Evolutionary conservation across 2,329 filamentous ascomycete species (phyloP).

Genomic region (Microascus cirrosus): DNA sequence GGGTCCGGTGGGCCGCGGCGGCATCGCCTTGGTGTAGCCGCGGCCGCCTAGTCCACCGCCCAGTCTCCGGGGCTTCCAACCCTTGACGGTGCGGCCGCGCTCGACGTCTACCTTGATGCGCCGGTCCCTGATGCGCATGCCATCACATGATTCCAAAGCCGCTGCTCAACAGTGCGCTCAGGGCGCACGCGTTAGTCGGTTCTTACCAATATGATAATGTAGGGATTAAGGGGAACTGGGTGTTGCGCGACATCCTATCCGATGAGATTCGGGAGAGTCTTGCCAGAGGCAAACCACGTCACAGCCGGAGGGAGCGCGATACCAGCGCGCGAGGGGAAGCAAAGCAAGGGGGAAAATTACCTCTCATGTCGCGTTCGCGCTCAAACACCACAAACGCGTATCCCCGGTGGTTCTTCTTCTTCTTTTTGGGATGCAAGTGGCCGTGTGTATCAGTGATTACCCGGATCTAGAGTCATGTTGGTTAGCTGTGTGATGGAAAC

Average conservation of each 20-base stretch:
- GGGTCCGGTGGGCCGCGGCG: constrained; percentile 57
- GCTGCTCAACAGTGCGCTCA: constrained; percentile 57
- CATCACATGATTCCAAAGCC: constrained; percentile 78
- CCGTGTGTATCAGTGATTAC: constrained; percentile 71
- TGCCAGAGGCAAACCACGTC: background rate
- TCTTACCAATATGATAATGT: constrained; percentile 38
- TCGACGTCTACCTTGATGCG: constrained; percentile 93
- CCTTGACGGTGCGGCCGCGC: constrained; percentile 84
- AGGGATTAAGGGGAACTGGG: constrained; percentile 4
- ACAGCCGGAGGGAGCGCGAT: background rate
- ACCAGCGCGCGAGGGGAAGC: background rate
- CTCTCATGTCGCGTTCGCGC: constrained; percentile 97
- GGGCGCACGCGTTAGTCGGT: constrained; percentile 56
- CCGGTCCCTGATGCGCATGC: constrained; percentile 84
- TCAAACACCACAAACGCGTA: constrained; percentile 98
- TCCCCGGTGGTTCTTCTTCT: constrained; percentile 72
- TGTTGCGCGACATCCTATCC: constrained; percentile 1
- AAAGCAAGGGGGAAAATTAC: constrained; percentile 45
- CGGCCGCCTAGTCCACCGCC: constrained; percentile 88
- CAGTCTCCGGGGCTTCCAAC: constrained; percentile 84
- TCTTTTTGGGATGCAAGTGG: constrained; percentile 59
- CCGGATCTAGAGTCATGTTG: constrained; percentile 52
- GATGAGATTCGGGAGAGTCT: background rate
- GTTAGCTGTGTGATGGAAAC: constrained; percentile 9
- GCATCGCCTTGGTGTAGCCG: constrained; percentile 76